A percentile compares a stretch with the other conserved stretches of the same genome.
Conservation (phyloP, 768 basidiomycete genomes). For the Omphalotus guepiniiformis region DNA sequence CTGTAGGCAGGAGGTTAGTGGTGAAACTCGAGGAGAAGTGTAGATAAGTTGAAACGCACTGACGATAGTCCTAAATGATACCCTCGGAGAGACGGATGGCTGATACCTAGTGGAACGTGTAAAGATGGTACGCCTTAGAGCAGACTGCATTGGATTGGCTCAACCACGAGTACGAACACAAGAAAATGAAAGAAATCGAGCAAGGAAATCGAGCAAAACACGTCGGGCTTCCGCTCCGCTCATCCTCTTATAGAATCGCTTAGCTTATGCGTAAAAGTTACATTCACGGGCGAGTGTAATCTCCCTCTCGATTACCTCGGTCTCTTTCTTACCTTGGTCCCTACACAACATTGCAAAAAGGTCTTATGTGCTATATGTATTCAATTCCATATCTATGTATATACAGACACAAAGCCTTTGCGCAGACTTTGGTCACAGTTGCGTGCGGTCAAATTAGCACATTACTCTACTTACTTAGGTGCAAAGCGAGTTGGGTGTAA, state of each 20-base stretch:
- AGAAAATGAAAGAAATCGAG: not conserved
- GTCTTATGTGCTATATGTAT: no score
- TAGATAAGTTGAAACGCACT: slow-evolving; percentile 41
- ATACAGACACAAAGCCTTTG: no score
- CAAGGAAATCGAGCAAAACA: not conserved
- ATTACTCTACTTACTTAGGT: slow-evolving; percentile 5
- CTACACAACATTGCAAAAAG: no score
- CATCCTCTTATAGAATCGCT: no score
- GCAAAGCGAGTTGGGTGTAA: slow-evolving; percentile 5
- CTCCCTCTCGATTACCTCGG: no score
- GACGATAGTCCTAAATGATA: slow-evolving; percentile 45
- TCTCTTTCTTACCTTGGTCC: no score
- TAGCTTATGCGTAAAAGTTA: no score
- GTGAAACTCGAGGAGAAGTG: not conserved
- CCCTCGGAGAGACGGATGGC: slow-evolving; percentile 18
- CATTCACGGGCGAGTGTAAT: no score
- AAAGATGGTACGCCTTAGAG: slow-evolving; percentile 22
- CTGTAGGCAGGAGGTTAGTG: slow-evolving; percentile 28
- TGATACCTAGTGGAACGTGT: slow-evolving; percentile 11
- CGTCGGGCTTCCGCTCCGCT: no score
- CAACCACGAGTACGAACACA: not conserved
- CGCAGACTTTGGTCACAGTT: not conserved
- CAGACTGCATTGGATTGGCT: slow-evolving; percentile 37
- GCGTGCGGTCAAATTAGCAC: slow-evolving; percentile 2
- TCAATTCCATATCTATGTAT: no score